phyloP scores from a whole-genome alignment of 768 basidiomycete genomes.

The Tylopilus felleus region DNA sequence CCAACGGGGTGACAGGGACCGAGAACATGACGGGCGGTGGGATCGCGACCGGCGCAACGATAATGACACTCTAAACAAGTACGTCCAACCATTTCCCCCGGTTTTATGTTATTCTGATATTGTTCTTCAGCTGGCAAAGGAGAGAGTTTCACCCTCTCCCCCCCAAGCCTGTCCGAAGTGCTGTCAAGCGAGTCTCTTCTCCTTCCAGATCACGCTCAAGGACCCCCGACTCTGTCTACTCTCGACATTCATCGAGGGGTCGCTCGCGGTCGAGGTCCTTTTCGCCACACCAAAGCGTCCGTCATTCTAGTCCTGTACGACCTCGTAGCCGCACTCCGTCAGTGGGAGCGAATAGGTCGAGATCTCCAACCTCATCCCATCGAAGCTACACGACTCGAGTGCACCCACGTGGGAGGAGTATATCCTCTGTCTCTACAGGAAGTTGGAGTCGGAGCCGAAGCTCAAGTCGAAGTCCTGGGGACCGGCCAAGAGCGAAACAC shows the following conservation, averaged over 20 bases:
- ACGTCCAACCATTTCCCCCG: conserved; percentile 25
- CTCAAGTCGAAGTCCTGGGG: conserved; percentile 51
- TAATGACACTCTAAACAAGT: conserved; percentile 77
- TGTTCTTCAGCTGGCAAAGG: conserved; percentile 57
- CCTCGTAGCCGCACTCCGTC: conserved; percentile 49
- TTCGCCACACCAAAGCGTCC: conserved; percentile 57
- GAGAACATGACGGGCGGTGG: conserved; percentile 26
- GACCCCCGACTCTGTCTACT: conserved; percentile 60
- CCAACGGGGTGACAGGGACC: conserved; percentile 28
- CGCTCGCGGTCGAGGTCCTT: conserved; percentile 60
- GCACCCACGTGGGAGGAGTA: conserved; percentile 41
- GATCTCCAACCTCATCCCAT: conserved; percentile 44
- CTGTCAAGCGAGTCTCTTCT: conserved; percentile 43
- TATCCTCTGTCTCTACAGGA: conserved; percentile 52
- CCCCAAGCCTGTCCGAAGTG: conserved; percentile 36
- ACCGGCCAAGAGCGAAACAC: conserved; percentile 55
- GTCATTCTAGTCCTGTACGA: conserved; percentile 47
- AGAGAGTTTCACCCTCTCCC: conserved; percentile 47
- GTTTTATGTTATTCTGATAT: conserved; percentile 4
- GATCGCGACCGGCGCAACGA: conserved; percentile 48
- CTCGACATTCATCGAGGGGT: conserved; percentile 59
- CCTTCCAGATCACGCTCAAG: conserved; percentile 51
- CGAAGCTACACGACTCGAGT: conserved; percentile 37
- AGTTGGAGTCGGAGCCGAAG: conserved; percentile 54
- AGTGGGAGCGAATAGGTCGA: conserved; percentile 37